Evolutionary conservation across 202 grass and related monocot genomes (phyloP), one percentile per base, ranked within the genome.

Genomic region (Schoenoplectus triqueter): DNA sequence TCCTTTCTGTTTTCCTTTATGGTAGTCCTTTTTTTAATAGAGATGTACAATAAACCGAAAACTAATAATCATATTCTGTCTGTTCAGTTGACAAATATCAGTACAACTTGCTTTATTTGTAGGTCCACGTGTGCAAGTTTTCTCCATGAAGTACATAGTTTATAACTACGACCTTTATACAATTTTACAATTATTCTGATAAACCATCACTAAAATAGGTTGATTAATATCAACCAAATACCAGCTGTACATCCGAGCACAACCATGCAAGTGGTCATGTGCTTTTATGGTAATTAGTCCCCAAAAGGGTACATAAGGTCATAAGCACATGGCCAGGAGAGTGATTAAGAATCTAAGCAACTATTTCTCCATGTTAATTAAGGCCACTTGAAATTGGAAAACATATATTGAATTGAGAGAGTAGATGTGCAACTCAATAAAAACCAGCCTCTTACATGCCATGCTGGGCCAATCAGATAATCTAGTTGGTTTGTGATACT

Each of bases 261-360:
- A 40, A 64, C 10, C 46, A 18, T 57, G 86, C 79, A 83, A 87
- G 69, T 87, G 51, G 86, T 42, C 21, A 56, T 75, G 67, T 82
- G 80, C 18, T 66, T 66, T 48, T 2, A 82, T 73, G 42, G 52
- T 81, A 9, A 64, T 81, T 66, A 65, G 10, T 40, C 40, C 64
- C 18, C 6, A 69, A 52, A 75, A 68, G 10, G 55, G 80, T 22
- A 83, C 46, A 87, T 49, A 15, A 83, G 86, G 55, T 31, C 31
- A 31, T 31, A 31, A 31, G 31, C 31, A 87, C 80, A 87, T 87
- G 86, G 80, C n/a, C 7, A 87, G 55, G 17, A 55, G 74, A 77
- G 60, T 60, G 50, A 7, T 73, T 82, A 87, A 82, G 65, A 66
- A 82, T 77, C 73, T 77, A 39, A 9, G 47, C 17, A 50, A 56